Evolutionary conservation across 345 rosid genomes (phyloP).

Genomic region (Corymbia maculata): DNA sequence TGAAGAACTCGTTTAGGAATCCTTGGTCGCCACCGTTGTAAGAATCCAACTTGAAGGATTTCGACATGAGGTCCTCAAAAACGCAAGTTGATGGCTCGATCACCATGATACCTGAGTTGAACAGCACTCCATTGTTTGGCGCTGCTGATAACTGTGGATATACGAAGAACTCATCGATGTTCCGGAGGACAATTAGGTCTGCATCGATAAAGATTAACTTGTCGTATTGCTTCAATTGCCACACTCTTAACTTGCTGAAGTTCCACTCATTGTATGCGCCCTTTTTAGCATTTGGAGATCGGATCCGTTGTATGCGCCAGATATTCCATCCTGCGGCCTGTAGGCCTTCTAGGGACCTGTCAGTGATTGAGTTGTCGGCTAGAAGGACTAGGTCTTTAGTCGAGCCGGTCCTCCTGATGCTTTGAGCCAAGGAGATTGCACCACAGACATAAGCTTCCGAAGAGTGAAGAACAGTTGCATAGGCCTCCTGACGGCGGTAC

Average conservation of each 20-base stretch:
- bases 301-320: constrained; percentile 32
- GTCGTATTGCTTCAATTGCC: constrained; percentile 53
- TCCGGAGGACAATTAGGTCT: constrained; percentile 41
- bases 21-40: constrained; percentile 95
- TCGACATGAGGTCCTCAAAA: constrained; percentile 44
- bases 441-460: constrained; percentile 87
- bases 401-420: constrained; percentile 50
- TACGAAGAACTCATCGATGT: constrained; percentile 43
- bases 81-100: constrained; percentile 74
- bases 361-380: constrained; percentile 39
- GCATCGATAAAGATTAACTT: constrained; percentile 72
- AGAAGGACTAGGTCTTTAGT: constrained; percentile 53
- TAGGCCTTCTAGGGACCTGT: constrained; percentile 35
- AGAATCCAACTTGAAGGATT: constrained; percentile 24
- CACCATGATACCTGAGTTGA: constrained; percentile 86
- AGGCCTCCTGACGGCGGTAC: constrained; percentile 29
- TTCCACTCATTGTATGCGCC: constrained; percentile 84
- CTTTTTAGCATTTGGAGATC: constrained; percentile 42
- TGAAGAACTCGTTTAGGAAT: constrained; percentile 60
- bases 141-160: constrained; percentile 67
- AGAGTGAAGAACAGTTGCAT: constrained; percentile 76
- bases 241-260: constrained; percentile 75
- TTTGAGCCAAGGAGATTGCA: constrained; percentile 80
- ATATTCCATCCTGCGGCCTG: constrained; percentile 61
- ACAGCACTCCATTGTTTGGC: constrained; percentile 22